Base-by-base conservation (phyloP, 2,329 filamentous ascomycete species). In the Neonectria magnoliae region DNA sequence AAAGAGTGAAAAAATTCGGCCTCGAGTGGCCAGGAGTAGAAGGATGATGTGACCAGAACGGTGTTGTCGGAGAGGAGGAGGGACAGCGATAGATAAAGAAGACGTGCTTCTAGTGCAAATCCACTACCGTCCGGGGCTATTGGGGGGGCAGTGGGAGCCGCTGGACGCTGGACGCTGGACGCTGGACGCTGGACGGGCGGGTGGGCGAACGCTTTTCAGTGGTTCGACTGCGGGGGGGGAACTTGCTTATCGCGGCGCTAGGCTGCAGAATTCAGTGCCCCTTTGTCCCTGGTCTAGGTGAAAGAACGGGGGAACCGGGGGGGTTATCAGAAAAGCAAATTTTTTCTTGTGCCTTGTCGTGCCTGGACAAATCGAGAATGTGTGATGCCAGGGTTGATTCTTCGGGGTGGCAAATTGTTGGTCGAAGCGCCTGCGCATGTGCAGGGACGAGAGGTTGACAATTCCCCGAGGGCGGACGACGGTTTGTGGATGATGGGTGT, bases 161-260 rank as follows among this genome's bases (percentile, higher is more conserved):
- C 59, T 65, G 64, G 36, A 57, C 14, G 55, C 31, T 50, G 18
- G 20, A 47, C 48, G 27, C 14, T 48, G 47, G 47, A 11, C 10
- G 55, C 31, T 50, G 18, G 20, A 47, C 48, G 27, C 14, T 48
- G 47, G 47, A 11, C 10, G 60, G 53, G 57, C 63, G 57, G 58
- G 60, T 59, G 62, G 64, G 56, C 53, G 68, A 66, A 64, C 64
- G 57, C 60, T 64, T 66, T 64, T 69, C 60, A 65, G 57, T 73
- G 71, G 71, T 71, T 74, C 71, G 70, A 74, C 65, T 70, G 71
- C 67, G 70, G 70, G 71, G 69, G 68, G 68, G 62, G 55, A 36
- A 25, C 58, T 63, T 59, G 62, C 63, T 72, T 73, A 69, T 73
- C 62, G 51, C 55, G 59, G 22, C 42, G 62, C 61, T 65, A 69